Evolutionary conservation across 106 monocot genomes (phyloP).

Genomic region (Amphibolis antarctica): DNA sequence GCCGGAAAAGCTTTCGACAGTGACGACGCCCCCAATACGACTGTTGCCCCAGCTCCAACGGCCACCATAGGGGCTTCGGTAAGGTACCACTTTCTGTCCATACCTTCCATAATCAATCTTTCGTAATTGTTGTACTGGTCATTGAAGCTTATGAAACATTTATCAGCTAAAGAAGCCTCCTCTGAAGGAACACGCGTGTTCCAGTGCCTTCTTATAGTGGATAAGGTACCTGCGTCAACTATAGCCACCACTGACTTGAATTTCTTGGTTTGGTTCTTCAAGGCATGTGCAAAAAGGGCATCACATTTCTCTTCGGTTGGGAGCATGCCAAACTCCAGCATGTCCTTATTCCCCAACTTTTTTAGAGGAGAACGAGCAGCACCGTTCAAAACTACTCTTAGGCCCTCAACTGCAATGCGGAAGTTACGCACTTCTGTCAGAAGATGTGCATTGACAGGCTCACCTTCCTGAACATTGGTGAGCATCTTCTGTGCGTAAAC

Average conservation of each 20-base stretch:
- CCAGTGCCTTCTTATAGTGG: slow-evolving; percentile 76
- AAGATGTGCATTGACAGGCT: slow-evolving; percentile 31
- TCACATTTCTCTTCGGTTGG: slow-evolving; percentile 62
- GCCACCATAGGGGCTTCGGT: slow-evolving; percentile 59
- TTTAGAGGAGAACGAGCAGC: slow-evolving; percentile 35
- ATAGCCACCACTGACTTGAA: slow-evolving; percentile 72
- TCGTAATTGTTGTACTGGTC: slow-evolving; percentile 13
- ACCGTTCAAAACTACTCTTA: slow-evolving; percentile 55
- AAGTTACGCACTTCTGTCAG: slow-evolving; percentile 50
- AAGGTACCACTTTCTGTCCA: slow-evolving; percentile 29
- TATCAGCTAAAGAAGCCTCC: slow-evolving; percentile 29
- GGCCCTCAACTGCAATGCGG: slow-evolving; percentile 56
- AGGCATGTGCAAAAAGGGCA: slow-evolving; percentile 45
- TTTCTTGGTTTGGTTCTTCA: slow-evolving; percentile 44
- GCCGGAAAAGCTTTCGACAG: slow-evolving; percentile 58
- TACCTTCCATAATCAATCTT: slow-evolving; percentile 3
- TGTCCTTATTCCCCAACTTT: slow-evolving; percentile 15
- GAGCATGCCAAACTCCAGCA: slow-evolving; percentile 41
- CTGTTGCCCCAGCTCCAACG: slow-evolving; percentile 80
- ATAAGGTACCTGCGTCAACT: slow-evolving; percentile 59
- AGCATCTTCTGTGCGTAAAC: slow-evolving; percentile 61
- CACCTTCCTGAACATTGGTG: slow-evolving; percentile 35
- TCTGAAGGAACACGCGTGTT: slow-evolving; percentile 50
- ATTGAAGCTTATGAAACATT: slow-evolving; percentile 18
- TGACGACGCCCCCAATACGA: slow-evolving; percentile 65